phyloP scores from a whole-genome alignment of 257 asterid species.

The Perilla frutescens region DNA sequence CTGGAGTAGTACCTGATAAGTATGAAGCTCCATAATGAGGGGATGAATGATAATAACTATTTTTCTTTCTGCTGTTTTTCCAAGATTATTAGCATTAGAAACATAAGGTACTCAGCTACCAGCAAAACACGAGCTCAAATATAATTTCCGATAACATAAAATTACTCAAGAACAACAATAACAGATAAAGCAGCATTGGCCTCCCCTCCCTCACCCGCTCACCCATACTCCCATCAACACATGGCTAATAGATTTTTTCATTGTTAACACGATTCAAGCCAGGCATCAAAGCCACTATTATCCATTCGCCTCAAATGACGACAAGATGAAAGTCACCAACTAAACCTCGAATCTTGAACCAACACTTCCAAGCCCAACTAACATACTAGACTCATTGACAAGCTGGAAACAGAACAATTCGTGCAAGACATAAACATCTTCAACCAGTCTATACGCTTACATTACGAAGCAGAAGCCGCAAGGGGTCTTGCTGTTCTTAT shows the following conservation, averaged over 20 bases:
- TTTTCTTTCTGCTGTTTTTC: background rate
- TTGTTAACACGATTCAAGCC: background rate
- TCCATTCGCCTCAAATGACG: background rate
- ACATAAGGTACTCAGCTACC: background rate
- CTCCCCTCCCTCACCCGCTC: background rate
- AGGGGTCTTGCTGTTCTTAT: constrained; percentile 90
- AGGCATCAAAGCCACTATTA: constrained; percentile 6
- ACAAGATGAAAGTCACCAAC: background rate
- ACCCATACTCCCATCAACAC: background rate
- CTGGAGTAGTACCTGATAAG: constrained; percentile 89
- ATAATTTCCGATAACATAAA: constrained; percentile 2
- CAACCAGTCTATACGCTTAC: constrained; percentile 48
- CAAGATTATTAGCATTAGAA: constrained; percentile 3
- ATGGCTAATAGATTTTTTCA: constrained; percentile 6
- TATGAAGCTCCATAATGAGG: constrained; percentile 27
- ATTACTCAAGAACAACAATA: background rate
- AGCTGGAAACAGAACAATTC: background rate
- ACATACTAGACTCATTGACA: constrained; percentile 1
- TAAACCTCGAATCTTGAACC: background rate
- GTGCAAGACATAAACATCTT: background rate
- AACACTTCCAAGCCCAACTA: background rate
- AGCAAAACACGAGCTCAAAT: background rate
- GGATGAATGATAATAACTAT: background rate
- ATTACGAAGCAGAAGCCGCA: constrained; percentile 95
- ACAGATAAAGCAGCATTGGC: background rate